Percentiles rank a stretch among this genome's conserved stretches.
phyloP scores from a whole-genome alignment of 169 alveolate genomes.

The Plasmodium gaboni region DNA sequence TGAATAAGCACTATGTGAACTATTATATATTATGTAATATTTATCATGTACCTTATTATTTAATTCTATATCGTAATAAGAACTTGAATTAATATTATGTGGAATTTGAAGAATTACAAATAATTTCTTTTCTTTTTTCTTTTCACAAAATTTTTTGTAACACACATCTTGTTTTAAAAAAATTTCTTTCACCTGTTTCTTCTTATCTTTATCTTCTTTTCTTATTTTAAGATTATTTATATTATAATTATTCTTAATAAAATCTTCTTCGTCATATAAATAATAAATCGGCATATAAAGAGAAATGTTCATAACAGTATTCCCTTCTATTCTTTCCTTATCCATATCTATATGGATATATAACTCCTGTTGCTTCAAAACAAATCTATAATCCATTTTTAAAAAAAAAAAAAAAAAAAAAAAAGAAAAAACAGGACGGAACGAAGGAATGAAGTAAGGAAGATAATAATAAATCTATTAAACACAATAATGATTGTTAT shows the following conservation, averaged over 20 bases:
- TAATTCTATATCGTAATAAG: slow-evolving; percentile 40
- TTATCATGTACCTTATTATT: slow-evolving; percentile 23
- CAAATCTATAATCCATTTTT: slow-evolving; percentile 31
- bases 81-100: slow-evolving; percentile 35
- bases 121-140: slow-evolving; percentile 32
- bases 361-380: slow-evolving; percentile 47
- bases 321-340: slow-evolving; percentile 60
- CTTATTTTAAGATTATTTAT: slow-evolving; percentile 31
- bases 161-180: slow-evolving; percentile 20
- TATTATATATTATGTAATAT: slow-evolving; percentile 60
- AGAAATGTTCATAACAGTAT: slow-evolving; percentile 45
- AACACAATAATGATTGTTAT: too few relatives aligned
- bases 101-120: slow-evolving; percentile 61
- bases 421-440: too few relatives aligned
- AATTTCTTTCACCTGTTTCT: slow-evolving; percentile 6
- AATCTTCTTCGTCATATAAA: slow-evolving; percentile 64
- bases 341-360: slow-evolving; percentile 58
- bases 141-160: slow-evolving; percentile 34
- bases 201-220: slow-evolving; percentile 17
- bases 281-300: slow-evolving; percentile 73
- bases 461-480: too few relatives aligned
- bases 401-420: too few relatives aligned
- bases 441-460: too few relatives aligned
- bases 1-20: background rate
- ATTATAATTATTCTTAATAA: slow-evolving; percentile 17